Conservation (phyloP, 2,329 filamentous ascomycete genomes). For the Aureobasidium pullulans region DNA sequence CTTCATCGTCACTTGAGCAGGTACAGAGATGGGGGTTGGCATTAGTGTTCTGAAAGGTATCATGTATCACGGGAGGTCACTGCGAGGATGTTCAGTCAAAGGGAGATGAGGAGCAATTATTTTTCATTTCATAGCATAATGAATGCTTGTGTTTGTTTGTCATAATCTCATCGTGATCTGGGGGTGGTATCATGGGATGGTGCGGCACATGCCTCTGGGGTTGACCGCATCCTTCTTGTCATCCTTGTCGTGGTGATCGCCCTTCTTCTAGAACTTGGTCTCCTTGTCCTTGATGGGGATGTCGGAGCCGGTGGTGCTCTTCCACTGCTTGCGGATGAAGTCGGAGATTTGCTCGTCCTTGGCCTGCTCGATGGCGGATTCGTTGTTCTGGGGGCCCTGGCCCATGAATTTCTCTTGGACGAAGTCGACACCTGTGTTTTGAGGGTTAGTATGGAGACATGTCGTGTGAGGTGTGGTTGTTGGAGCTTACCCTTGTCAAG, state of each 20-base stretch:
- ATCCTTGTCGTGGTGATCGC: background rate
- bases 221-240: background rate
- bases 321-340: slow-evolving; percentile 63
- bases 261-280: slow-evolving; percentile 20
- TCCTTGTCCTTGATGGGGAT: slow-evolving; percentile 65
- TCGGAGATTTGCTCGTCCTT: slow-evolving; percentile 75
- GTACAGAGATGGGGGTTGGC: no score
- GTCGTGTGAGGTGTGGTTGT: background rate
- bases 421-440: slow-evolving; percentile 61
- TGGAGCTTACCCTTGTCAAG: slow-evolving; percentile 64
- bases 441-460: background rate
- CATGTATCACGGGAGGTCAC: no score
- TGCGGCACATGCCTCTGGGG: background rate
- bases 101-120: background rate
- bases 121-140: background rate
- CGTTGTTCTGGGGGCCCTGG: slow-evolving; percentile 61
- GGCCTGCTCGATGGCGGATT: slow-evolving; percentile 65
- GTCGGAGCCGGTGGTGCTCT: slow-evolving; percentile 59
- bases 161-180: background rate
- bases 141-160: background rate
- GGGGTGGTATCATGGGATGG: no score
- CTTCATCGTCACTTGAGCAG: no score
- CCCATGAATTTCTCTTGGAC: slow-evolving; percentile 70
- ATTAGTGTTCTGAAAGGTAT: no score
- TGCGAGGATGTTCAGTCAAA: background rate